Conservation (phyloP, 306 rosid species). For the Amphicarpaea edgeworthii region DNA sequence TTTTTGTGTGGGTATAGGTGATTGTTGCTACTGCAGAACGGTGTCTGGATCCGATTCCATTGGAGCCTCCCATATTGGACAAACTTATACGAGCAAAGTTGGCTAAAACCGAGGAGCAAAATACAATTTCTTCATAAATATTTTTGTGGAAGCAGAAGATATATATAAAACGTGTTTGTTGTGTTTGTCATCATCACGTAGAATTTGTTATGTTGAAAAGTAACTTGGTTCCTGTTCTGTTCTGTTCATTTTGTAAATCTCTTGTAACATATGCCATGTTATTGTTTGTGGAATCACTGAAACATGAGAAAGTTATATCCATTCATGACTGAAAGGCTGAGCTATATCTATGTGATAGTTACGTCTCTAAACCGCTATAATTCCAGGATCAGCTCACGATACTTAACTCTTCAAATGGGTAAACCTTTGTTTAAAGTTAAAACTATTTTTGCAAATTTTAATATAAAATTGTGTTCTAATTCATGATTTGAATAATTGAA, state of each 20-base stretch:
- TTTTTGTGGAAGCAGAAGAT: conserved; percentile 32
- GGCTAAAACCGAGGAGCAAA: conserved; percentile 67
- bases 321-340: neutral
- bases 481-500: too few species aligned
- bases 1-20: conserved; percentile 63
- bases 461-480: too few species aligned
- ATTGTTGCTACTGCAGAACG: conserved; percentile 91
- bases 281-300: conserved; percentile 26
- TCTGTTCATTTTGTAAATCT: conserved; percentile 47
- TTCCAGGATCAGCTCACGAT: too few species aligned
- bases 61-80: conserved; percentile 90
- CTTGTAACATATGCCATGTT: conserved; percentile 38
- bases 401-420: too few species aligned
- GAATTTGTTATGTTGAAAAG: conserved; percentile 29
- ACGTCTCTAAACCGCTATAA: too few species aligned
- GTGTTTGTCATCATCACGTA: conserved; percentile 24
- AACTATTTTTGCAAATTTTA: too few species aligned
- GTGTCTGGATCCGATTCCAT: conserved; percentile 85
- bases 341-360: too few species aligned
- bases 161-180: neutral
- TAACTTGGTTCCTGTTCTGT: conserved; percentile 3
- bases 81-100: conserved; percentile 83
- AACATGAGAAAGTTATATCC: conserved; percentile 13
- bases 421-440: too few species aligned
- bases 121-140: conserved; percentile 53